Evolutionary conservation across 2,329 filamentous ascomycete species (phyloP).

Genomic region (Erysiphe neolycopersici): DNA sequence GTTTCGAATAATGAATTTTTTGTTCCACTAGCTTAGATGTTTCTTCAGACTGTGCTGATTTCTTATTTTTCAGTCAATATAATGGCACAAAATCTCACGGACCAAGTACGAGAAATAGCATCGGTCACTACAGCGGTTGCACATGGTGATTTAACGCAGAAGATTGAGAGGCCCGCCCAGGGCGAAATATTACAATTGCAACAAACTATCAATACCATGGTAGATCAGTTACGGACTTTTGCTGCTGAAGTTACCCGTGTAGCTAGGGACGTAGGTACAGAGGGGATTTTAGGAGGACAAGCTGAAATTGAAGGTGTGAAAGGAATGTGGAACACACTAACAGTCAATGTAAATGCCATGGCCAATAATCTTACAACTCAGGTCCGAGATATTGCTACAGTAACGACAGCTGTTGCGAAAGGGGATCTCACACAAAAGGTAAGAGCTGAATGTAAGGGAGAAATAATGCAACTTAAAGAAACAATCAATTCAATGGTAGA

Average conservation of each 20-base stretch:
- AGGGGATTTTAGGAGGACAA: slow-evolving; percentile 59
- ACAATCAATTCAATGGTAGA: slow-evolving; percentile 99
- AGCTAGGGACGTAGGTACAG: slow-evolving; percentile 59
- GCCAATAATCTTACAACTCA: slow-evolving; percentile 67
- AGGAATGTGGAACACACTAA: slow-evolving; percentile 74
- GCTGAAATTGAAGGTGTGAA: slow-evolving; percentile 62
- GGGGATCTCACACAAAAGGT: slow-evolving; percentile 95
- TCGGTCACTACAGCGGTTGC: slow-evolving; percentile 64
- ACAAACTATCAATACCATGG: slow-evolving; percentile 76
- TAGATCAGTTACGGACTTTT: slow-evolving; percentile 61
- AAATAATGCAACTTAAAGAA: slow-evolving; percentile 83
- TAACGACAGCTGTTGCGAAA: slow-evolving; percentile 44
- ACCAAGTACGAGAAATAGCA: slow-evolving; percentile 66
- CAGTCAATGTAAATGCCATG: slow-evolving; percentile 71
- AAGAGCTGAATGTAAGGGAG: slow-evolving; percentile 71
- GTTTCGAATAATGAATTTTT: slow-evolving; percentile 3
- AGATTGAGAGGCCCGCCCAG: slow-evolving; percentile 55
- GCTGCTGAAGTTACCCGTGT: slow-evolving; percentile 64
- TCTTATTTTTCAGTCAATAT: slow-evolving; percentile 36
- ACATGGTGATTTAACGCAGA: slow-evolving; percentile 59
- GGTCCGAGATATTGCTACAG: slow-evolving; percentile 81
- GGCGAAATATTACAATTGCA: slow-evolving; percentile 64
- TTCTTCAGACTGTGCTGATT: background rate
- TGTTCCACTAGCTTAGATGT: background rate
- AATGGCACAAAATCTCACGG: slow-evolving; percentile 60